Evolutionary conservation across 1,284 basidiomycete genomes (phyloP).

Genomic region (Xerocomus amazonicus): DNA sequence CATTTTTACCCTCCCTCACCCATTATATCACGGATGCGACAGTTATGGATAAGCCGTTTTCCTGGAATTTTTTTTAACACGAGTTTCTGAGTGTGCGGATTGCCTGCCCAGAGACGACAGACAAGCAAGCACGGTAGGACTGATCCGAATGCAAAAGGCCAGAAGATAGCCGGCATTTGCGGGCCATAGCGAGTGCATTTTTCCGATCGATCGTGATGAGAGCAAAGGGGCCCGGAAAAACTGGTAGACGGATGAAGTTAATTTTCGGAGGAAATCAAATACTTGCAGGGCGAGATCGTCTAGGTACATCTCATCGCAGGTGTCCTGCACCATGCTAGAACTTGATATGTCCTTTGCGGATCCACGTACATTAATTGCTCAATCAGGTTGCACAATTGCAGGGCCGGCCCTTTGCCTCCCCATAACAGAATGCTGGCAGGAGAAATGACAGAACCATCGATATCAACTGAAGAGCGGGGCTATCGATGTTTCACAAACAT

Average conservation of each 20-base stretch:
- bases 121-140: neutral
- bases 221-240: neutral
- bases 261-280: neutral
- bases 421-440: neutral
- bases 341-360: no score
- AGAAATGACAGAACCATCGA: neutral
- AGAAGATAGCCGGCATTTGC: no score
- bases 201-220: neutral
- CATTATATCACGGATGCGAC: constrained; percentile 14
- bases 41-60: constrained; percentile 10
- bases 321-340: neutral
- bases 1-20: constrained; percentile 13
- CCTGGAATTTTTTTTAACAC: constrained; percentile 3
- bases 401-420: neutral
- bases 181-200: neutral
- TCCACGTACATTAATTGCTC: neutral
- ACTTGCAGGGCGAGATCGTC: neutral
- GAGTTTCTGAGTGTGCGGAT: neutral
- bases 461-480: neutral
- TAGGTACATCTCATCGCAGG: neutral
- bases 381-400: neutral
- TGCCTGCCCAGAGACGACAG: neutral
- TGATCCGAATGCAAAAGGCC: neutral
- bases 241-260: neutral
- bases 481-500: neutral